Conservation (phyloP, 495 filamentous ascomycete genomes). For the Trichoderma orchidacearum region DNA sequence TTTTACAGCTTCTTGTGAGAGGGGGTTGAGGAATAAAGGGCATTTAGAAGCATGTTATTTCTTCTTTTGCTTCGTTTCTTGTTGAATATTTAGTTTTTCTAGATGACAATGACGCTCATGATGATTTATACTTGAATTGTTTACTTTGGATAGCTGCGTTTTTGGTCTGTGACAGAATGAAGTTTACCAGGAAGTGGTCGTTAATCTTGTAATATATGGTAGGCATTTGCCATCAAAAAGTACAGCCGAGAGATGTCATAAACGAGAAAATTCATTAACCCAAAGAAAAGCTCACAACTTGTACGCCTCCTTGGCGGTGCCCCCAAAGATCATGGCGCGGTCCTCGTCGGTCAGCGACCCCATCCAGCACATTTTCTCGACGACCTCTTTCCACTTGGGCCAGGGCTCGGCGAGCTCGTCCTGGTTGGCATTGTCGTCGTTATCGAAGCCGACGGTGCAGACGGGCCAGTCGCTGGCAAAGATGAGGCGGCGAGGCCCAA, state of each 20-base stretch:
- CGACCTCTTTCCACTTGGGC: constrained; percentile 43
- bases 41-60: too few relatives aligned
- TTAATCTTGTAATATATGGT: too few relatives aligned
- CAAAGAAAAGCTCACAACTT: constrained; percentile 14
- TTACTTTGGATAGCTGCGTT: too few relatives aligned
- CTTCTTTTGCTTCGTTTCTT: too few relatives aligned
- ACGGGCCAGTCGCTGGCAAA: constrained; percentile 89
- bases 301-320: constrained; percentile 55
- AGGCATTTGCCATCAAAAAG: too few relatives aligned
- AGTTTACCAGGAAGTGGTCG: too few relatives aligned
- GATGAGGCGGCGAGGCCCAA: constrained; percentile 61
- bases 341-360: constrained; percentile 42
- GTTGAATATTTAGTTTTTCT: too few relatives aligned
- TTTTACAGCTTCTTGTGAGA: background rate
- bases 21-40: background rate
- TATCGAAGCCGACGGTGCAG: constrained; percentile 53
- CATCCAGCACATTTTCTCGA: constrained; percentile 45
- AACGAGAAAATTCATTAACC: too few relatives aligned
- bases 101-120: too few relatives aligned
- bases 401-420: constrained; percentile 21
- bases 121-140: too few relatives aligned
- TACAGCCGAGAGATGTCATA: too few relatives aligned
- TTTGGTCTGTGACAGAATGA: too few relatives aligned
- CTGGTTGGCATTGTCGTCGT: constrained; percentile 8
- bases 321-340: constrained; percentile 51